Evolutionary conservation across 2,329 filamentous ascomycete species (phyloP).

Genomic region (Aspergillus persii): DNA sequence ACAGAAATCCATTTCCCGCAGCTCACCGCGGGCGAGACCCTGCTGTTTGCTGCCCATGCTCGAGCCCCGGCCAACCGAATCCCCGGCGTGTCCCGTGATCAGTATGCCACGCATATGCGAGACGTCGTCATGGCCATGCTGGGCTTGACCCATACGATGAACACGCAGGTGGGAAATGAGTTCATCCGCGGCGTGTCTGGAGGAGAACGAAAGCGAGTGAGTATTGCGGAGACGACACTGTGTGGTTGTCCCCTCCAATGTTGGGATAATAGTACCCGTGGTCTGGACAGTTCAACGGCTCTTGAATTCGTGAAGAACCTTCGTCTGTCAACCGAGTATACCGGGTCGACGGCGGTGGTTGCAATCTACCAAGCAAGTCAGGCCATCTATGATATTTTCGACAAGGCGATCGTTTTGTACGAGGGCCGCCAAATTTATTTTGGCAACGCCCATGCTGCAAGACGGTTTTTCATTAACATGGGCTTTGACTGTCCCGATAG

Average conservation of each 20-base stretch:
- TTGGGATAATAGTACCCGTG: slow-evolving; percentile 49
- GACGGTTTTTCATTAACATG: slow-evolving; percentile 63
- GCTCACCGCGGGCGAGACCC: slow-evolving; percentile 72
- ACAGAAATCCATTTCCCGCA: slow-evolving; percentile 78
- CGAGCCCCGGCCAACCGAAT: slow-evolving; percentile 44
- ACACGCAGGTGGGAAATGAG: slow-evolving; percentile 50
- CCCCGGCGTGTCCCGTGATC: slow-evolving; percentile 41
- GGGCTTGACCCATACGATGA: slow-evolving; percentile 53
- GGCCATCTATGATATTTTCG: slow-evolving; percentile 57
- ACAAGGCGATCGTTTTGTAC: slow-evolving; percentile 69
- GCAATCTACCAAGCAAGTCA: slow-evolving; percentile 54
- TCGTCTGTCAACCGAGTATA: slow-evolving; percentile 47
- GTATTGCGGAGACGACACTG: slow-evolving; percentile 54
- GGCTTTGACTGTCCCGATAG: slow-evolving; percentile 67
- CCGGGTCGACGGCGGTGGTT: slow-evolving; percentile 49
- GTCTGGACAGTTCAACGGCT: slow-evolving; percentile 54
- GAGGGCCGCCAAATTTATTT: slow-evolving; percentile 75
- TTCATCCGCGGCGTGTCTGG: slow-evolving; percentile 61
- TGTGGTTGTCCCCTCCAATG: slow-evolving; percentile 46
- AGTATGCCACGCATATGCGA: slow-evolving; percentile 47
- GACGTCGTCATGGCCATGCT: slow-evolving; percentile 55
- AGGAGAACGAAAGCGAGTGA: slow-evolving; percentile 59
- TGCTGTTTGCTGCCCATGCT: slow-evolving; percentile 71
- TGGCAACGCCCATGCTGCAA: slow-evolving; percentile 60
- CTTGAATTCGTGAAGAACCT: slow-evolving; percentile 55